Evolutionary conservation across 2,329 filamentous ascomycete species (phyloP).

Genomic region (Coleophoma eucalyptorum): DNA sequence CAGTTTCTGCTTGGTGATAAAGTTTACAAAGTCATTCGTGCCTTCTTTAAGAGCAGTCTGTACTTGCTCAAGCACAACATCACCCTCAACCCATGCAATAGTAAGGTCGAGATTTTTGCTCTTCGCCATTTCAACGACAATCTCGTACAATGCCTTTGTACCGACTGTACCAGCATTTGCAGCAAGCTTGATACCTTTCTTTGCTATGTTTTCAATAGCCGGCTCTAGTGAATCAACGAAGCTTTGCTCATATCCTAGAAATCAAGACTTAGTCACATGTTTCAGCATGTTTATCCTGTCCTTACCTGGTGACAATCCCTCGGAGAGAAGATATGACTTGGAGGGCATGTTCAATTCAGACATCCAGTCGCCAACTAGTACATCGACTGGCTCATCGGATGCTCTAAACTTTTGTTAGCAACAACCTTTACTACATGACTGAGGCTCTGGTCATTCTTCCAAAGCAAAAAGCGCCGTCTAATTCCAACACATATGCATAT

Average conservation of each 20-base stretch:
- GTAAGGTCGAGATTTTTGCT: neutral
- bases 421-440: neutral
- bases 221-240: neutral
- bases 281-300: neutral
- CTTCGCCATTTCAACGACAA: neutral
- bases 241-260: neutral
- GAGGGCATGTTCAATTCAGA: constrained; percentile 4
- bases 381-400: neutral
- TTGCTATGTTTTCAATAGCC: neutral
- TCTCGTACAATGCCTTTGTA: neutral
- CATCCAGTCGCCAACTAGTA: constrained; percentile 3
- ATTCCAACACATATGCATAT: neutral
- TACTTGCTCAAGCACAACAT: neutral
- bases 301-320: neutral
- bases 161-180: neutral
- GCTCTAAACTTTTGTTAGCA: neutral
- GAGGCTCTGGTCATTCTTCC: neutral
- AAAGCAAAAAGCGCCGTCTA: neutral
- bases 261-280: neutral
- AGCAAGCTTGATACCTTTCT: neutral
- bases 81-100: neutral
- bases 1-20: constrained; percentile 10
- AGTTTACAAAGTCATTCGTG: constrained; percentile 32
- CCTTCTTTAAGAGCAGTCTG: constrained; percentile 25
- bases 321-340: neutral